A percentile compares a stretch with the other conserved stretches of the same genome.
These are phyloP conservation scores for Lithospermum erythrorhizon DNA, from an alignment of 257 asterid species.

Conservation along the genomic window DNA sequence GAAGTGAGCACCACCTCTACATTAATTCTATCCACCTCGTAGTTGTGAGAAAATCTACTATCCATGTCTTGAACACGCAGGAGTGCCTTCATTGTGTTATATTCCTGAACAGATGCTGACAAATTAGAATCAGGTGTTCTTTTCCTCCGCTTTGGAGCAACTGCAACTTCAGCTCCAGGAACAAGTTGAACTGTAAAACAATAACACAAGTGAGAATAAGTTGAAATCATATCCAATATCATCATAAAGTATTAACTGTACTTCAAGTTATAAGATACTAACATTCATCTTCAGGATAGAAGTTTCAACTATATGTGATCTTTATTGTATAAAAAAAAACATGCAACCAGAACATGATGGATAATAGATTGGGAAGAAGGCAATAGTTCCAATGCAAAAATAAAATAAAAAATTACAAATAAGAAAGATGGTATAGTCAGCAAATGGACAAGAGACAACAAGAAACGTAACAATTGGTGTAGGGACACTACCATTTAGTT, in stretches of 20 bases:
- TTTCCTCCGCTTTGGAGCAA: constrained; percentile 88
- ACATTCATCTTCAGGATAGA: not conserved
- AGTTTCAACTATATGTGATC: no score
- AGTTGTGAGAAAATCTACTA: constrained; percentile 32
- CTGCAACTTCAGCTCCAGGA: constrained; percentile 92
- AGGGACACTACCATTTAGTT: no score
- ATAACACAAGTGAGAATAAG: constrained; percentile 22
- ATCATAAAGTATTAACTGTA: not conserved
- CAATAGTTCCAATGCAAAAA: not conserved
- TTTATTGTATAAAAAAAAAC: no score
- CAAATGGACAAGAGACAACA: no score
- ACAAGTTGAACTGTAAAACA: constrained; percentile 77
- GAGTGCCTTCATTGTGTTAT: constrained; percentile 38
- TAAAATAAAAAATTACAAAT: not conserved
- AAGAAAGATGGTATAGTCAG: constrained; percentile 9
- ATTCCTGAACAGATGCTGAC: constrained; percentile 28
- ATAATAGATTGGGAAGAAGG: not conserved
- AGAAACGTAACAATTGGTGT: no score
- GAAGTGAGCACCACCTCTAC: constrained; percentile 65
- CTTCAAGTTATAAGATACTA: not conserved
- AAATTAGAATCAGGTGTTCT: constrained; percentile 17
- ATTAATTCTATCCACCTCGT: constrained; percentile 37
- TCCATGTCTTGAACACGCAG: constrained; percentile 71
- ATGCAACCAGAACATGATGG: not conserved
- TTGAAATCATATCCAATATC: not conserved